Conservation (phyloP, 1,139 yeast species). For the Sugiyamaella novakii region DNA sequence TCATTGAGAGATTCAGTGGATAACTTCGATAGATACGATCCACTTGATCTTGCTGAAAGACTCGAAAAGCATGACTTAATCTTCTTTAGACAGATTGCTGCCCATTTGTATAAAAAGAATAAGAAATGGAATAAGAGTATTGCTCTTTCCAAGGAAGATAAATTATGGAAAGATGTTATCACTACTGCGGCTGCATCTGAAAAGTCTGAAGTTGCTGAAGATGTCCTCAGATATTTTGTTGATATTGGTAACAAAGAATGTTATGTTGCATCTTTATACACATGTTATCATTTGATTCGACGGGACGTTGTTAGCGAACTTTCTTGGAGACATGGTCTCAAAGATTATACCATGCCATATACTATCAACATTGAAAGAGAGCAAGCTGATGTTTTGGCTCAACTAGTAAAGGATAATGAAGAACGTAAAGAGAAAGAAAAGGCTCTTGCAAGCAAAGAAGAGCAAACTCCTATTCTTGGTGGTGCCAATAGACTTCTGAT, state of each 20-base stretch:
- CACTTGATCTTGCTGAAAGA: constrained; percentile 87
- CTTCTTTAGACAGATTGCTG: constrained; percentile 95
- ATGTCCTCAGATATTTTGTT: constrained; percentile 85
- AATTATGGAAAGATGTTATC: constrained; percentile 92
- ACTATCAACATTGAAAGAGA: constrained; percentile 78
- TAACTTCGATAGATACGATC: constrained; percentile 86
- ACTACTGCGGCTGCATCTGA: constrained; percentile 87
- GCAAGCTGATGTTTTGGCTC: constrained; percentile 66
- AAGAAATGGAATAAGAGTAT: constrained; percentile 92
- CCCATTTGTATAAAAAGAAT: constrained; percentile 88
- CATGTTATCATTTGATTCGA: constrained; percentile 78
- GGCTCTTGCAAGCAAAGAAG: constrained; percentile 53
- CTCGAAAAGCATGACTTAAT: constrained; percentile 88
- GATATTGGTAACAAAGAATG: constrained; percentile 97
- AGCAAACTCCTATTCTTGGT: constrained; percentile 44
- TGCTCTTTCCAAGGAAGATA: constrained; percentile 85
- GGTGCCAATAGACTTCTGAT: constrained; percentile 38
- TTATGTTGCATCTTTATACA: constrained; percentile 84
- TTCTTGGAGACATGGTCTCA: constrained; percentile 86
- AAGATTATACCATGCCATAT: constrained; percentile 85
- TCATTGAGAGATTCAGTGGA: constrained; percentile 86
- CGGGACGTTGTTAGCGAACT: constrained; percentile 86
- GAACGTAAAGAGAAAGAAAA: constrained; percentile 65
- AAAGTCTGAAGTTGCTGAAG: constrained; percentile 82
- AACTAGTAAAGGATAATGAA: constrained; percentile 68